Base-by-base conservation (phyloP, 1,284 basidiomycete species). In the Gomphus sp. region DNA sequence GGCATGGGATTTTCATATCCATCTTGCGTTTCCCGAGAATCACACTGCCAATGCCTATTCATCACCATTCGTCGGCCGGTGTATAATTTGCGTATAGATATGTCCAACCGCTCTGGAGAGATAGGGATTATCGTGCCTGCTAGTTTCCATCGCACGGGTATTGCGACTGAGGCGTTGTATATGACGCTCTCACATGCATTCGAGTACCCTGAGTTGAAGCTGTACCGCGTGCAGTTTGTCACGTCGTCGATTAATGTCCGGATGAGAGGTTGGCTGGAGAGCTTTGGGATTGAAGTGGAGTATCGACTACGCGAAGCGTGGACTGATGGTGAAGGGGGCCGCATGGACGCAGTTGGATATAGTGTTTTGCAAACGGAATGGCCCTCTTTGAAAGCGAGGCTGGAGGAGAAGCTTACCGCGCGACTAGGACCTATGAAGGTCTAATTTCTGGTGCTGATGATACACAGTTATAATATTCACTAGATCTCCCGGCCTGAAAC, bases 221-320 rank as follows among this genome's bases (percentile, higher is more conserved):
- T 78, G 41, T 73, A 77, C 58, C 67, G 76, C 39, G 70, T 69
- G 18, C 71, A 70, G 18, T 76, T 77, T 57, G 71, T 74, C 53
- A 77, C 76, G 4, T 68, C 65, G 9, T 67, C 63, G 48, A 70
- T 76, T 48, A 77, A 78, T 60, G 37, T 66, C 37, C 69, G 68
- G 0, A 79, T 79, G 77, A 68, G 72, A 22, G 65, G 66, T 10
- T 79, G 76, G 76, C 64, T 78, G 52, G 74, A 77, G 58, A 70
- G 69, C 9, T 68, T 72, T 14, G 73, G 71, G 1, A 70, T 71
- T 25, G 69, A 67, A 44, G 56, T 72, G 62, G 76, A 78, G 58
- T 72, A 68, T 8, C 62, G 63, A 45, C 66, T 67, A 60, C 70
- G 71, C 49, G 74, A 74, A 16, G 65, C 62, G 18, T 77, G 77